Evolutionary conservation across 2,329 filamentous ascomycete genomes (phyloP), one percentile per base, ranked within the genome.

Genomic region (Xylaria hypoxylon): DNA sequence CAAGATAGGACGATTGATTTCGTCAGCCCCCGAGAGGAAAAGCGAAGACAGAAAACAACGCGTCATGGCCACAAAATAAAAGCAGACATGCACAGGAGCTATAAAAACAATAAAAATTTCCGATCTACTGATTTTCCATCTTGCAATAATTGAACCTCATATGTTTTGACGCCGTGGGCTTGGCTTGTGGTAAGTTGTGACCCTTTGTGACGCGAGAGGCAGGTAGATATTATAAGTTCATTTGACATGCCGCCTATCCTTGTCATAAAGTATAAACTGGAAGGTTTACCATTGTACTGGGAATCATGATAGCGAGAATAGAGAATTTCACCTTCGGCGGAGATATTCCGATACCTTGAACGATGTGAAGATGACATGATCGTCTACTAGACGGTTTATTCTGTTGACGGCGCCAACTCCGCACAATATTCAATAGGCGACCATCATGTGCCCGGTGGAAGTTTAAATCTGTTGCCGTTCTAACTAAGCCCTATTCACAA

Each of bases 31-130:
- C 33, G 15, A 47, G 28, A 24, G 42, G 48, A 59, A 57, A 65
- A 67, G 58, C 47, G 55, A 59, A 58, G 52, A 59, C 45, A 48
- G 56, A 66, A 68, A 66, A 56, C 61, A 66, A 68, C 65, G 73
- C 65, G 72, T 69, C 67, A 74, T 67, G 72, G 74, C 68, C 48
- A 73, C 40, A 62, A 72, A 72, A 76, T 69, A 71, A 58, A 58
- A 72, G 62, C 64, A 69, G 67, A 72, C 72, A 73, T 71, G 68
- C 63, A 70, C 55, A 70, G 70, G 70, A 71, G 62, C 68, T 72
- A 68, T 66, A 70, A 74, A 65, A 59, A 71, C 67, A 71, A 72
- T 70, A 71, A 74, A 66, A 60, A n/a, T 38, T 50, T 44, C 22
- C n/a, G 52, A 50, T 31, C 31, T n/a, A n/a, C 19, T 15, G 44